These are phyloP conservation scores for Dryas drummondii DNA, from an alignment of 306 rosid genomes.

Conservation along the genomic window DNA sequence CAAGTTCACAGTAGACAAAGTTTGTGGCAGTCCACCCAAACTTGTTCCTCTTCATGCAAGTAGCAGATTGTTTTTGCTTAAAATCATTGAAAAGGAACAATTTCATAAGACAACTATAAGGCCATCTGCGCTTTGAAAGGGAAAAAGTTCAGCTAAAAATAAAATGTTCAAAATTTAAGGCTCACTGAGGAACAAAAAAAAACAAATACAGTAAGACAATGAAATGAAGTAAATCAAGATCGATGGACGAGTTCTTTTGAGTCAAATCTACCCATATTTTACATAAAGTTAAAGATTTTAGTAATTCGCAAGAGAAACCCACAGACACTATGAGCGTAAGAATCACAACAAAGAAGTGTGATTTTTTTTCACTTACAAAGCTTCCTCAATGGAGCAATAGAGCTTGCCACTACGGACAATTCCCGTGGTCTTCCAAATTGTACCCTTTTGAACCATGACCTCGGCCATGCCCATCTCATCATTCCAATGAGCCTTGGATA, in stretches of 20 bases:
- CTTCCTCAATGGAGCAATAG: constrained; percentile 72
- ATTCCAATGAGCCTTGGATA: constrained; percentile 60
- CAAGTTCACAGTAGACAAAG: background rate
- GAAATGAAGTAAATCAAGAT: background rate
- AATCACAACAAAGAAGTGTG: constrained; percentile 8
- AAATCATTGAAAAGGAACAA: background rate
- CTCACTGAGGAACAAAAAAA: background rate
- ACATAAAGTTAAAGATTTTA: background rate
- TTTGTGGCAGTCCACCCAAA: background rate
- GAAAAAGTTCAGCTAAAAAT: background rate
- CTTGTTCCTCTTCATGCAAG: background rate
- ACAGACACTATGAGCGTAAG: background rate
- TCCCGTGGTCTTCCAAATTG: constrained; percentile 69
- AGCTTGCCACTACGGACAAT: constrained; percentile 51
- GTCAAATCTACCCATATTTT: background rate
- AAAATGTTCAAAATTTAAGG: background rate
- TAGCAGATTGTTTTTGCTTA: background rate
- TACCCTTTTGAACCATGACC: constrained; percentile 58
- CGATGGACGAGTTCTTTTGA: background rate
- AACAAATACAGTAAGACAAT: background rate
- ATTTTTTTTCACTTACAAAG: constrained; percentile 57
- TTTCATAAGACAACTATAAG: background rate
- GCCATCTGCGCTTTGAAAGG: background rate
- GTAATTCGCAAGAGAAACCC: background rate
- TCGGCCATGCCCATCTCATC: constrained; percentile 67